Evolutionary conservation across 257 asterid species (phyloP).

Genomic region (Linderniella brevidens): DNA sequence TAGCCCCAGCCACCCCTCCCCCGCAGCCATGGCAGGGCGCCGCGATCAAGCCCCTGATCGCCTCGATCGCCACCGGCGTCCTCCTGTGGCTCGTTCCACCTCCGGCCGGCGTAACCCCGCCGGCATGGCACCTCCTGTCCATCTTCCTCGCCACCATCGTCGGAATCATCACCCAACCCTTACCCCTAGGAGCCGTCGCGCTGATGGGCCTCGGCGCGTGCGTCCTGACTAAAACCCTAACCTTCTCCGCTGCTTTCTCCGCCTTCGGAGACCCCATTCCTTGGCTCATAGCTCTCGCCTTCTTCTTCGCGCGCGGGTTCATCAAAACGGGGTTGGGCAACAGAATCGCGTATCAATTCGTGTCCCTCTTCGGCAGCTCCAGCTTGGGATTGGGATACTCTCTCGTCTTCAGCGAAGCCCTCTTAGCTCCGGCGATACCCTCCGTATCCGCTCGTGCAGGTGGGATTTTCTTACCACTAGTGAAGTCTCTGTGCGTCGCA

Average conservation of each 20-base stretch:
- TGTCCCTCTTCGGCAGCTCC: conserved; percentile 71
- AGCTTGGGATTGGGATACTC: conserved; percentile 81
- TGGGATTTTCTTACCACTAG: conserved; percentile 84
- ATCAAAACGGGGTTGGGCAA: conserved; percentile 88
- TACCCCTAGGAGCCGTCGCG: conserved; percentile 93
- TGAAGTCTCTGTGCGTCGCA: conserved; percentile 80
- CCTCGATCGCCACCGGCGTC: conserved; percentile 65
- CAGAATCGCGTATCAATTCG: conserved; percentile 86
- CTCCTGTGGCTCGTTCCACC: conserved; percentile 69
- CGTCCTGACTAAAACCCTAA: conserved; percentile 68
- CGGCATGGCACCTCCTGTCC: conserved; percentile 75
- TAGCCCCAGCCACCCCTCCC: conserved; percentile 17
- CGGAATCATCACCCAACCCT: conserved; percentile 81
- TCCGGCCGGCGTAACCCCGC: conserved; percentile 60
- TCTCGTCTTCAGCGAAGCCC: conserved; percentile 90
- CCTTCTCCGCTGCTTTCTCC: conserved; percentile 83
- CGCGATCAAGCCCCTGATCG: conserved; percentile 53
- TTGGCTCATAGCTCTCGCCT: conserved; percentile 85
- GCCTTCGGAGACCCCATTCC: conserved; percentile 97
- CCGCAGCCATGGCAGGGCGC: conserved; percentile 77
- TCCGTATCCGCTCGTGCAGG: conserved; percentile 96
- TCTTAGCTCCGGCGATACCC: conserved; percentile 91
- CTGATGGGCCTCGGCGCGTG: conserved; percentile 78
- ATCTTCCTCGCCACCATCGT: conserved; percentile 85
- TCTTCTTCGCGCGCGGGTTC: conserved; percentile 89